Base-by-base conservation (phyloP, 208 protist genomes). In the Porcisia deanei region DNA sequence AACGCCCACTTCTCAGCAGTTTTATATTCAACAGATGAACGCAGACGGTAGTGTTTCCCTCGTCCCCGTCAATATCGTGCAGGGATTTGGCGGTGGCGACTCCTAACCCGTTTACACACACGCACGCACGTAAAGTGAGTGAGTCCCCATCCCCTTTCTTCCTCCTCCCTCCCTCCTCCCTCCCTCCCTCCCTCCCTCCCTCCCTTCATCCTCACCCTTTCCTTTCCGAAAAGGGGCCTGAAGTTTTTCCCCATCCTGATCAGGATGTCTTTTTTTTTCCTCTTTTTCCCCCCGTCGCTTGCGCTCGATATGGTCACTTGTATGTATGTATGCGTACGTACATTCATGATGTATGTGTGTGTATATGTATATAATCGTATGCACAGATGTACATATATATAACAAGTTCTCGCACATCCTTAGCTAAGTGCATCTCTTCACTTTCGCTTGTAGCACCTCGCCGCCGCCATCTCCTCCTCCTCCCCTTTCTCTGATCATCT, bases 21-120 rank as follows among this genome's bases (percentile, higher is more conserved):
- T 77, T n/a, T 75, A 79, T 16, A 25, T 85, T 8, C 77, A 80
- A 49, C 75, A 81, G 55, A 52, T 82, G 4, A 82, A 82, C 61
- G n/a, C 71, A 16, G 81, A 85, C 61, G 81, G 81, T 20, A 76
- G 53, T 12, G 45, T 85, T 30, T 72, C 77, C 9, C 61, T 85
- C 64, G 73, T 85, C 14, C 81, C 81, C 25, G 54, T 85, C 18
- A 82, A 58, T 52, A 58, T 82, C 57, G 30, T 82, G 66, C 70
- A n/a, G 30, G 73, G 45, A 57, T 59, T 77, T 20, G 58, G 49
- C 55, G 58, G 16, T 37, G 34, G 58, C 7, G 41, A 14, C 1
- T n/a, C 39, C 34, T 76, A 45, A 37, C 10, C 6, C 0, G 22
- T 45, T 16, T 10, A 58, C 7, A 55, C 47, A 39, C 12, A 12